Percentiles rank a stretch among this genome's conserved stretches.
Evolutionary conservation across 805 yeast genomes (phyloP).

Genomic region (Starmerella apis): DNA sequence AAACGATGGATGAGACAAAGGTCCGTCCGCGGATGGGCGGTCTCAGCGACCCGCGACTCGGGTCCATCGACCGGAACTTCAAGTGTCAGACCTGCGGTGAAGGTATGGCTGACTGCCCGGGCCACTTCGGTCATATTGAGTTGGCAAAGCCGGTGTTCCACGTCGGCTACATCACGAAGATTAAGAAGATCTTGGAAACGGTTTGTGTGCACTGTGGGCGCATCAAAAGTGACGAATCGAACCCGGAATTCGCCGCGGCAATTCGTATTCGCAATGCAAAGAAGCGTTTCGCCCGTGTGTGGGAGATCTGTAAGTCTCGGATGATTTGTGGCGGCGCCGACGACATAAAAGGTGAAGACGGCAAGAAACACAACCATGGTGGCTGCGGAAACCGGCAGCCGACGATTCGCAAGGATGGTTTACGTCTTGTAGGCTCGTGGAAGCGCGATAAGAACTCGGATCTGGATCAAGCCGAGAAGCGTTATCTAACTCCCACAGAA

Average conservation of each 20-base stretch:
- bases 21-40: conserved; percentile 95
- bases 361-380: conserved; percentile 51
- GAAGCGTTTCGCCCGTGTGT: conserved; percentile 91
- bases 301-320: conserved; percentile 84
- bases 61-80: conserved; percentile 92
- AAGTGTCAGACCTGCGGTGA: conserved; percentile 99
- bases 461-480: conserved; percentile 81
- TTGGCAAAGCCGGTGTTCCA: conserved; percentile 97
- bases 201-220: conserved; percentile 99
- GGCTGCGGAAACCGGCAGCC: conserved; percentile 99
- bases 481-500: conserved; percentile 78
- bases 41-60: conserved; percentile 90
- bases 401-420: conserved; percentile 86
- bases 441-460: conserved; percentile 78
- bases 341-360: conserved; percentile 42
- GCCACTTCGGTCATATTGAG: conserved; percentile 98
- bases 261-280: conserved; percentile 84
- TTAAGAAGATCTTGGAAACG: conserved; percentile 90
- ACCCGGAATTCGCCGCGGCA: conserved; percentile 76
- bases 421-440: conserved; percentile 98
- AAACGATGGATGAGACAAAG: conserved; percentile 97
- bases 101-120: conserved; percentile 98
- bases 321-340: conserved; percentile 88
- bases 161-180: conserved; percentile 81
- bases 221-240: conserved; percentile 71